These are phyloP conservation scores for Podila clonocystis DNA, from an alignment of 192 early-diverging fungal species.

Conservation along the genomic window DNA sequence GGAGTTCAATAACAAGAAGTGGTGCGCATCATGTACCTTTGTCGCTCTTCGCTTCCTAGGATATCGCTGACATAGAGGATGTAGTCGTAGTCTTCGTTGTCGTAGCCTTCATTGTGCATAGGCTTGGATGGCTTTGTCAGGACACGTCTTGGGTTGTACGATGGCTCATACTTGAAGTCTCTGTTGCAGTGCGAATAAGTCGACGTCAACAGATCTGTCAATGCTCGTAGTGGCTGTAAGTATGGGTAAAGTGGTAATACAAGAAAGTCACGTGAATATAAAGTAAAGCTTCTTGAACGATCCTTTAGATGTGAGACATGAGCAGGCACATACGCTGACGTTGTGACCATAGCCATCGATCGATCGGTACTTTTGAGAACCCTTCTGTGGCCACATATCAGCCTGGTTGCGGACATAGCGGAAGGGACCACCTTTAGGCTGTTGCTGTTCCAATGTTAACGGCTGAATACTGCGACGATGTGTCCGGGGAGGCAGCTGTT, in stretches of 20 bases:
- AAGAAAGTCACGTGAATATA: neutral
- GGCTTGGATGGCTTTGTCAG: constrained; percentile 95
- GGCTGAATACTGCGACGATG: constrained; percentile 53
- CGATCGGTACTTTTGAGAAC: constrained; percentile 50
- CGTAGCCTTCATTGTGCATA: constrained; percentile 88
- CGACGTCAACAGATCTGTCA: constrained; percentile 71
- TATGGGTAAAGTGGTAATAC: neutral
- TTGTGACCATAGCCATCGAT: constrained; percentile 46
- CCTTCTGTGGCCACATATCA: constrained; percentile 47
- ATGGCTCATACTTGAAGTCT: constrained; percentile 82
- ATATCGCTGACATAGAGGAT: constrained; percentile 98
- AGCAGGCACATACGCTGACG: constrained; percentile 31
- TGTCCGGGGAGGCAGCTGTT: constrained; percentile 40
- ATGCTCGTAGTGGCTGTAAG: constrained; percentile 58
- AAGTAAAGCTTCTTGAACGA: no score
- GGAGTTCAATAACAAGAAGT: neutral
- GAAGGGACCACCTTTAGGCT: constrained; percentile 47
- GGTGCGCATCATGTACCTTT: constrained; percentile 66
- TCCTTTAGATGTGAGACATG: neutral
- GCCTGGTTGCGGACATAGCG: constrained; percentile 49
- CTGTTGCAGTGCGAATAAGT: constrained; percentile 84
- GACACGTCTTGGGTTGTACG: constrained; percentile 87
- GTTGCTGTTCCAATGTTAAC: constrained; percentile 41
- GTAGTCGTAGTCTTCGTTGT: constrained; percentile 97
- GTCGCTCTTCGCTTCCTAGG: constrained; percentile 89